Conservation (phyloP, 345 rosid genomes). For the Eucalyptus cladocalyx region DNA sequence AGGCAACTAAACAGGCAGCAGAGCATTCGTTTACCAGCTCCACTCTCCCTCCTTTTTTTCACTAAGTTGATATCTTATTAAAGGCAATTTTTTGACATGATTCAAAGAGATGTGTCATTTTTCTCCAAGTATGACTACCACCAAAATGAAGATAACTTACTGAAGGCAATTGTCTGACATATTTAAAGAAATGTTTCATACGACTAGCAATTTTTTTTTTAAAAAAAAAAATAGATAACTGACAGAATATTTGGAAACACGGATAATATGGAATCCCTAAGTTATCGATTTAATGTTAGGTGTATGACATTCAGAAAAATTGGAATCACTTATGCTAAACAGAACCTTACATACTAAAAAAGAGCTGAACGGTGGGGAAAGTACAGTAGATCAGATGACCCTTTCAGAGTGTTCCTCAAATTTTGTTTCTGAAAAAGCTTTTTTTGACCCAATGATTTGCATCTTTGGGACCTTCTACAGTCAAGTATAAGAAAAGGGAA, state of each 20-base stretch:
- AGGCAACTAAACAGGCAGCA: neutral
- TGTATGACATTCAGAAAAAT: neutral
- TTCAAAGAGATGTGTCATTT: neutral
- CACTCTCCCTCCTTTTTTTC: neutral
- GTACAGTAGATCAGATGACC: neutral
- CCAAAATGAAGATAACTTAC: neutral
- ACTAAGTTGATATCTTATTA: neutral
- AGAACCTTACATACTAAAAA: neutral
- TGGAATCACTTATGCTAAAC: neutral
- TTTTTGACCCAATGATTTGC: neutral
- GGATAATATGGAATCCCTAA: neutral
- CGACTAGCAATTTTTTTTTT: neutral
- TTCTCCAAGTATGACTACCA: neutral
- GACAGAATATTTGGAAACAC: neutral
- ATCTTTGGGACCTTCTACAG: neutral
- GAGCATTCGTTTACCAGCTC: neutral
- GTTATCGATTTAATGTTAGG: neutral
- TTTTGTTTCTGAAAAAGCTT: neutral
- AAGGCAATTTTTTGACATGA: neutral
- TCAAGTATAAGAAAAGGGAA: neutral
- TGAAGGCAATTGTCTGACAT: neutral
- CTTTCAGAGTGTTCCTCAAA: neutral
- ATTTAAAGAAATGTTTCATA: neutral
- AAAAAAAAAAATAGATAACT: neutral
- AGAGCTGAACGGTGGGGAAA: neutral